These are phyloP conservation scores for Corynespora cassiicola DNA, from an alignment of 2,329 filamentous ascomycete species.

Conservation along the genomic window DNA sequence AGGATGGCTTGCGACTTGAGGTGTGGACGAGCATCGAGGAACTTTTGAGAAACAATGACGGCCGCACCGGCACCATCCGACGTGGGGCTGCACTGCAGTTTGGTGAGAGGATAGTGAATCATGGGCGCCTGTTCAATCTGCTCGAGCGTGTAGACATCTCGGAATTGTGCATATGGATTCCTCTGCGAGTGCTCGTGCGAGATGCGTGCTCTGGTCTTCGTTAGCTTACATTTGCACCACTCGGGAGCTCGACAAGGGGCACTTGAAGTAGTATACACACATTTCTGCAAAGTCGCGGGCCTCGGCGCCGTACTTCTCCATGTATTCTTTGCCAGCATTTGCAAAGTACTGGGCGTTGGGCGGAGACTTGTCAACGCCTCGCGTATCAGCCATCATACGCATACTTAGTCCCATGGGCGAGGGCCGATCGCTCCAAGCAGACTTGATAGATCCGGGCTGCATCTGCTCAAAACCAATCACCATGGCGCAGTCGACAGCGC, in stretches of 20 bases:
- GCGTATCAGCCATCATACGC: slow-evolving; percentile 81
- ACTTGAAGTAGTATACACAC: too few species aligned
- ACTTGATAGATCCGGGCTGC: slow-evolving; percentile 83
- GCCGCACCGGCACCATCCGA: slow-evolving; percentile 90
- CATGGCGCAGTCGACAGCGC: slow-evolving; percentile 83
- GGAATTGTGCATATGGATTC: slow-evolving; percentile 96
- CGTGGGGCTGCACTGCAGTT: slow-evolving; percentile 95
- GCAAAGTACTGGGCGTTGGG: slow-evolving; percentile 92
- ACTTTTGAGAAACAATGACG: slow-evolving; percentile 85
- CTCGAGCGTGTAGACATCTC: slow-evolving; percentile 83
- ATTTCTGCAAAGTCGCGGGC: slow-evolving; percentile 92
- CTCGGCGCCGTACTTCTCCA: slow-evolving; percentile 89
- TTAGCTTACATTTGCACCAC: too few species aligned
- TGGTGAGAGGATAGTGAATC: slow-evolving; percentile 86
- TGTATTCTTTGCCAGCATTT: slow-evolving; percentile 91
- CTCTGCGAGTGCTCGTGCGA: slow-evolving; percentile 88
- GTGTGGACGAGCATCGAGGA: slow-evolving; percentile 83
- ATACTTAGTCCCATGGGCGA: slow-evolving; percentile 76
- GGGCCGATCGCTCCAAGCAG: slow-evolving; percentile 79
- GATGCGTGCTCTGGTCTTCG: too few species aligned
- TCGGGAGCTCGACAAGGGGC: too few species aligned
- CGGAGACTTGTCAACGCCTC: slow-evolving; percentile 79
- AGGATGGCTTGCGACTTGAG: slow-evolving; percentile 80
- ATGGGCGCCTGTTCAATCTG: slow-evolving; percentile 77
- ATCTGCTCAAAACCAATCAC: slow-evolving; percentile 98